Evolutionary conservation across 306 rosid genomes (phyloP), one percentile per base, ranked within the genome.

Genomic region (Fragaria ananassa): DNA sequence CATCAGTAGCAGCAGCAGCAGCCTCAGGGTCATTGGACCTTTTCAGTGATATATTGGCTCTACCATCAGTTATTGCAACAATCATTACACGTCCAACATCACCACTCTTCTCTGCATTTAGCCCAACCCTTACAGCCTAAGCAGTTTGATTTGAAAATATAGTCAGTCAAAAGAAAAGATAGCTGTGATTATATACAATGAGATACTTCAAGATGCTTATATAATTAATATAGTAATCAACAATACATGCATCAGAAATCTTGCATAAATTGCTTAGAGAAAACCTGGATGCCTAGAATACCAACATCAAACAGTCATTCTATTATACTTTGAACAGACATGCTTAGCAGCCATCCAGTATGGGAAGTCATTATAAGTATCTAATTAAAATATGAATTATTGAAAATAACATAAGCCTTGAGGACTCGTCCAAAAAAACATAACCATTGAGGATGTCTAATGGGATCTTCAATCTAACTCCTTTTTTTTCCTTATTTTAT

Each of bases 41-140:
- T 87, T 94, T 90, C 49, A 94, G 86, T 31, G 98, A 89, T 86
- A 94, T 94, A 76, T 94, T 94, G 82, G 98, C 98, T 85, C 98
- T 86, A 56, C 98, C 98, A 81, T 94, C 97, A 4, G 97, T 94
- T 56, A 94, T 88, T 63, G 96, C 98, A 75, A 94, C 98, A 84
- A 94, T 89, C 98, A 94, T 92, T 81, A 94, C 69, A 31, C 97
- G 93, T 63, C 98, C 97, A 72, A 94, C 97, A 78, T 92, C 97
- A 45, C 96, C 98, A 79, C 98, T 94, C 88, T 90, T 94, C 85
- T 92, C 98, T n/a, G 97, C 97, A 84, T 94, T 92, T 88, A 94
- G 60, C 67, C 98, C 98, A 79, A 94, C 98, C 85, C 97, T 81
- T 63, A 94, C 97, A 79, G 96, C 97, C 98, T 94, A 79, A 51